A percentile compares a stretch with the other conserved stretches of the same genome.
Conservation (phyloP, 139 green algal species). For the Picochlorum sp. region DNA sequence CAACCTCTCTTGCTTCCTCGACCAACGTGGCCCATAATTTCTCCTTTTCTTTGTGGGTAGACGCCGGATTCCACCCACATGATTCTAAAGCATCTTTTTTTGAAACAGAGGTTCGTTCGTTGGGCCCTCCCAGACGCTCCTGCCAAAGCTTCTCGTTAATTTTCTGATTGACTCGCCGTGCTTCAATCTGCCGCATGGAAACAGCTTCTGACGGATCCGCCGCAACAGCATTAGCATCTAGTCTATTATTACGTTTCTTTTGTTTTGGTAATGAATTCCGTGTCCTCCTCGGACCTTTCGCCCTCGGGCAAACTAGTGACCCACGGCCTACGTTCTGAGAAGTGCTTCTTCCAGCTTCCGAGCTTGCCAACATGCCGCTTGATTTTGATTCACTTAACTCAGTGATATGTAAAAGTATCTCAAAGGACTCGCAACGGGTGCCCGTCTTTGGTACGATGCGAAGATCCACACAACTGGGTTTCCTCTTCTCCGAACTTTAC, state of each 20-base stretch:
- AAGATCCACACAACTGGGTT: too few relatives aligned
- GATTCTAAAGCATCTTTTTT: conserved; percentile 5
- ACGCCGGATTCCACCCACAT: conserved; percentile 33
- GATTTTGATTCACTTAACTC: too few relatives aligned
- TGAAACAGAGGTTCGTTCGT: neutral
- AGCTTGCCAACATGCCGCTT: too few relatives aligned
- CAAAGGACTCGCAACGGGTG: too few relatives aligned
- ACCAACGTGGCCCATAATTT: conserved; percentile 52
- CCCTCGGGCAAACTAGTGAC: too few relatives aligned
- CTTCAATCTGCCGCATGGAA: neutral
- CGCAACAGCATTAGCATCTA: neutral
- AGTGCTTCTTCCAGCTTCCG: too few relatives aligned
- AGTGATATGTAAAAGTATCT: too few relatives aligned
- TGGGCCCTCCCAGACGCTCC: neutral
- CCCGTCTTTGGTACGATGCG: too few relatives aligned
- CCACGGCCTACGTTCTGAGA: too few relatives aligned
- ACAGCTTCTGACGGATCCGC: neutral
- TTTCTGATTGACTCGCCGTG: neutral
- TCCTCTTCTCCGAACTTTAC: too few relatives aligned
- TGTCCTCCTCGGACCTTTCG: too few relatives aligned
- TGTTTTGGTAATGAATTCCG: too few relatives aligned
- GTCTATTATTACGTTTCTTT: neutral
- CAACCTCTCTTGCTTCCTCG: conserved; percentile 37
- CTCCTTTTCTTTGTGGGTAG: conserved; percentile 37
- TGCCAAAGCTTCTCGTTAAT: conserved; percentile 7